phyloP scores from a whole-genome alignment of 2,329 filamentous ascomycete genomes.

The Curvularia sp. region DNA sequence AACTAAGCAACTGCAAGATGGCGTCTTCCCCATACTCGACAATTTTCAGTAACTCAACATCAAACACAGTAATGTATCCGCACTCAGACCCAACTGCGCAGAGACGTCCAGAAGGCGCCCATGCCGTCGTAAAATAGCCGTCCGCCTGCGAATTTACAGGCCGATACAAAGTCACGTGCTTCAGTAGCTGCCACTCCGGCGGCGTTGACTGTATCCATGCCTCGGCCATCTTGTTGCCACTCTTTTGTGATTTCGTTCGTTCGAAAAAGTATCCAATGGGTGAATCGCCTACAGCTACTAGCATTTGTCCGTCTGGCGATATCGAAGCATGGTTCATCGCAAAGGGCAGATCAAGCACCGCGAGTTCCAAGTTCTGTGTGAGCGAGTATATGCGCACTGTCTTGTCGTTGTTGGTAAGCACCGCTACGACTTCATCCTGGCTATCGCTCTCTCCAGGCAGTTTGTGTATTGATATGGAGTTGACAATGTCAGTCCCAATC shows the following conservation, averaged over 20 bases:
- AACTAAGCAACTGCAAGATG: constrained; percentile 77
- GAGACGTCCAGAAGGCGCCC: constrained; percentile 73
- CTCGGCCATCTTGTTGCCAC: constrained; percentile 35
- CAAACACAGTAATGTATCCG: constrained; percentile 78
- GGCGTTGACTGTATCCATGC: constrained; percentile 30
- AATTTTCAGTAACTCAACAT: constrained; percentile 58
- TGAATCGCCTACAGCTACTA: constrained; percentile 87
- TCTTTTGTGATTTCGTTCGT: constrained; percentile 52
- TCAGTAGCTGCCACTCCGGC: constrained; percentile 53
- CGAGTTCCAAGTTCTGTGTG: constrained; percentile 70
- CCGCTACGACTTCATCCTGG: constrained; percentile 70
- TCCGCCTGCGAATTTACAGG: constrained; percentile 48
- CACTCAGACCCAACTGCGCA: constrained; percentile 82
- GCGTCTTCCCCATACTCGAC: constrained; percentile 62
- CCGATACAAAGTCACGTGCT: constrained; percentile 53
- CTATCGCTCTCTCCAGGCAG: constrained; percentile 51
- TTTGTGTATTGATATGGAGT: constrained; percentile 70
- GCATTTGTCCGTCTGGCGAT: constrained; percentile 81
- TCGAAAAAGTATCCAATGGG: constrained; percentile 85
- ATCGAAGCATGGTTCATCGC: constrained; percentile 94
- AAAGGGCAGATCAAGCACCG: constrained; percentile 76
- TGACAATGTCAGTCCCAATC: constrained; percentile 70
- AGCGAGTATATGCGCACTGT: constrained; percentile 86
- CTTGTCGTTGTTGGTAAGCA: constrained; percentile 89
- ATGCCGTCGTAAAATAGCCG: constrained; percentile 79